These are phyloP conservation scores for Zanthoxylum bungeanum DNA, from an alignment of 345 rosid species.

Conservation along the genomic window DNA sequence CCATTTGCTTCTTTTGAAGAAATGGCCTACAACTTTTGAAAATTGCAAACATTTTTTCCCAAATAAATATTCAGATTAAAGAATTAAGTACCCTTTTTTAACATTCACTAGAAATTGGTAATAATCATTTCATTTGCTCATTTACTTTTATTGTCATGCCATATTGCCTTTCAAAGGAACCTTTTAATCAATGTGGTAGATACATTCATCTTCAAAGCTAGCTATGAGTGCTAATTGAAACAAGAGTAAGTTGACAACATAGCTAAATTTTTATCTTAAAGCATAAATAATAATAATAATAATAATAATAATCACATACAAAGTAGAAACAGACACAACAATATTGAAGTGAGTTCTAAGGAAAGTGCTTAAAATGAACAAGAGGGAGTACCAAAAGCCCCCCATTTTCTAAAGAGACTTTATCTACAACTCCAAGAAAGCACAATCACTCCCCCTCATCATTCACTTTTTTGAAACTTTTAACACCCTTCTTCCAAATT, in stretches of 20 bases:
- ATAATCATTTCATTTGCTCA: background rate
- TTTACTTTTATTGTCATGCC: background rate
- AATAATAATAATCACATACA: background rate
- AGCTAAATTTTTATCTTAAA: background rate
- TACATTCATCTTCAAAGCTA: background rate
- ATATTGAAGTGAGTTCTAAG: slow-evolving; percentile 19
- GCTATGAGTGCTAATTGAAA: background rate
- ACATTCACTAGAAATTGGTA: no score
- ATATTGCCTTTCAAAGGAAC: background rate
- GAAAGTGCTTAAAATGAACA: slow-evolving; percentile 17
- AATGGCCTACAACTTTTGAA: no score
- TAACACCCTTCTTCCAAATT: background rate
- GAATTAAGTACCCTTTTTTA: no score
- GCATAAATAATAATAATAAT: no score
- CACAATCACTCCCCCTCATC: no score
- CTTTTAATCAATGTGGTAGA: background rate
- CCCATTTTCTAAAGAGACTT: background rate
- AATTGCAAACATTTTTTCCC: background rate
- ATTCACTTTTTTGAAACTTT: background rate
- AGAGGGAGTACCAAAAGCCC: slow-evolving; percentile 13
- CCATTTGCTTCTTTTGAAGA: background rate
- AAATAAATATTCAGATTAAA: background rate
- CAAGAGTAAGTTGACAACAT: background rate
- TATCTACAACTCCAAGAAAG: no score
- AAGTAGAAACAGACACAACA: background rate